phyloP scores from a whole-genome alignment of 108 stramenopile species.

The Stephanodiscus triporus region DNA sequence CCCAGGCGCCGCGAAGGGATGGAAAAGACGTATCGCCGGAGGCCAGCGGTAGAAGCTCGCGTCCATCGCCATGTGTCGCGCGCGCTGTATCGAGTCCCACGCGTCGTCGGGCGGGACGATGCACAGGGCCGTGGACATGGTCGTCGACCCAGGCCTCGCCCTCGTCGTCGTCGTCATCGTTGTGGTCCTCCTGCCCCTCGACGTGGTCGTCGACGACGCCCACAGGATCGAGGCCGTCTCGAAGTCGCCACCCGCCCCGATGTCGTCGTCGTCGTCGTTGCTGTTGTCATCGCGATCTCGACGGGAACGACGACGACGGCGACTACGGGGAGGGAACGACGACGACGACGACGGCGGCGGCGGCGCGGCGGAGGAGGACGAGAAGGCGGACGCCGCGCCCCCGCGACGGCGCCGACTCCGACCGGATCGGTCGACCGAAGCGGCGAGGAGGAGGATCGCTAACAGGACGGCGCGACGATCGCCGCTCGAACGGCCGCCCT shows the following conservation, averaged over 20 bases:
- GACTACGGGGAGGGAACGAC: too few species aligned
- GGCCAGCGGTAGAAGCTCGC: conserved; percentile 74
- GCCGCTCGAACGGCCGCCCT: too few species aligned
- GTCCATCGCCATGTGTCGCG: conserved; percentile 73
- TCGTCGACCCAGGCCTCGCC: conserved; percentile 4
- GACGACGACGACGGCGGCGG: too few species aligned
- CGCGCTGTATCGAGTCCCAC: conserved; percentile 81
- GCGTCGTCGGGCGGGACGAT: conserved; percentile 74
- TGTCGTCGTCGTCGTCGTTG: neutral
- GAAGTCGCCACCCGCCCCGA: neutral
- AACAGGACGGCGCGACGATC: too few species aligned
- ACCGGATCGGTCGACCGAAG: too few species aligned
- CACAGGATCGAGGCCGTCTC: neutral
- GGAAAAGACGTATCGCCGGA: conserved; percentile 80
- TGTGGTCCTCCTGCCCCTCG: neutral
- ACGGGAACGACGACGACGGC: conserved; percentile 1
- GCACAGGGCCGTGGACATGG: conserved; percentile 60
- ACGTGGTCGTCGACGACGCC: neutral
- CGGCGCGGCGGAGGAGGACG: too few species aligned
- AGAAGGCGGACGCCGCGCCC: too few species aligned
- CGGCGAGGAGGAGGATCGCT: too few species aligned
- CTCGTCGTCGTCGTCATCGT: too few species aligned
- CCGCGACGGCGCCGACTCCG: too few species aligned
- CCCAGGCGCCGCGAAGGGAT: conserved; percentile 60
- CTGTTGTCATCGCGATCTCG: neutral